Base-by-base conservation (phyloP, 2,329 filamentous ascomycete species). In the Fusarium udum region DNA sequence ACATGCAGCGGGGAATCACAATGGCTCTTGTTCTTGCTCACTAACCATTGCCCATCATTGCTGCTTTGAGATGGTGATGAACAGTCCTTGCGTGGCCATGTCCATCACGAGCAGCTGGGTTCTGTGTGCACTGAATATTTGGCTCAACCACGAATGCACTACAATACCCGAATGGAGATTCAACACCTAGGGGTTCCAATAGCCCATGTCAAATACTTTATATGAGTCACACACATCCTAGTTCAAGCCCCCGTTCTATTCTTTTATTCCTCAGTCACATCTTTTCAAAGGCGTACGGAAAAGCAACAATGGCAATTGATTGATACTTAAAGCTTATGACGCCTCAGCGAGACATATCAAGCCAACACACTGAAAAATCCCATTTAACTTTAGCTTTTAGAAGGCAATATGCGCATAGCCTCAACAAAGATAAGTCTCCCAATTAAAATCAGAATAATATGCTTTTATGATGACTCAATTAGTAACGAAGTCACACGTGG, bases 221-320 rank as follows among this genome's bases (percentile, higher is more conserved):
- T 6, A 46, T 22, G 4, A 15, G 3, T 28, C 16, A 28, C 24
- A 22, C 0, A 22, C 4, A 9, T 46, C 8, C 10, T 15, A 14
- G 13, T 0, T 1, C 12, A 28, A 11, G 24, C 4, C 16, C 8
- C 12, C n/a, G 2, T 46, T 14, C 12, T 28, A 8, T 43, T 24
- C 40, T 7, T 15, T 3, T 1, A 42, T 42, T 42, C 39, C 10
- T 42, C 22, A 6, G 16, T 42, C 22, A 11, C 8, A 42, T 42
- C 22, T 42, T 42, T 15, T 2, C 9, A n/a, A 9, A 15, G 5
- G 14, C 22, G 6, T n/a, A n/a, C 6, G 14, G 9, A 15, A 15
- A 15, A 4, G 22, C 1, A 15, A n/a, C 6, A 16, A n/a, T n/a
- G n/a, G n/a, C n/a, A n/a, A n/a, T n/a, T n/a, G n/a, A n/a, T n/a